A percentile compares a stretch with the other conserved stretches of the same genome.
phyloP scores from a whole-genome alignment of 2,329 filamentous ascomycete genomes.

The Dichotomopilus funicola region DNA sequence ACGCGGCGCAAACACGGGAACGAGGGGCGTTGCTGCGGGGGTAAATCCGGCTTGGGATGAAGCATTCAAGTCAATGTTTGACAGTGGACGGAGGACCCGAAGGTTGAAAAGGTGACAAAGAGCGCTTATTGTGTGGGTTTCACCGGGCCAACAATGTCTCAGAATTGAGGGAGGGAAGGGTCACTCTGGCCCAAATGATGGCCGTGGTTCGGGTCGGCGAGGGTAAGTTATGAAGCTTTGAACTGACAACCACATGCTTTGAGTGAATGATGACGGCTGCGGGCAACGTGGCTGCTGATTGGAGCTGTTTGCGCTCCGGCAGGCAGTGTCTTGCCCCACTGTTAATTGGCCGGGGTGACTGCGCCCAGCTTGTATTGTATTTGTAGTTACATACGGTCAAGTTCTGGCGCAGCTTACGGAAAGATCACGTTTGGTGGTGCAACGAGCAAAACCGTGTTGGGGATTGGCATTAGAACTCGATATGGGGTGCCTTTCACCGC shows the following conservation, averaged over 20 bases:
- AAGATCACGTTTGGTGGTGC: too few species aligned
- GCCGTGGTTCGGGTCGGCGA: conserved; percentile 5
- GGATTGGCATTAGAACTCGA: too few species aligned
- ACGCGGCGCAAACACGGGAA: not conserved
- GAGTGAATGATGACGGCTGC: conserved; percentile 17
- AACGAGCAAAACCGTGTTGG: too few species aligned
- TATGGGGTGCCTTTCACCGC: too few species aligned
- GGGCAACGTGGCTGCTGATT: conserved; percentile 12
- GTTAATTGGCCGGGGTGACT: too few species aligned
- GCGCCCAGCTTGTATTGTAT: too few species aligned
- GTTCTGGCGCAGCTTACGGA: too few species aligned
- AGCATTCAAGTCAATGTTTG: not conserved
- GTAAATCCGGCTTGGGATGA: not conserved
- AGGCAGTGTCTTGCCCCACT: not conserved
- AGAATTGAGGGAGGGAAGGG: conserved; percentile 1
- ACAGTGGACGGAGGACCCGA: not conserved
- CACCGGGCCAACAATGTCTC: conserved; percentile 7
- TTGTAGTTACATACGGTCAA: too few species aligned
- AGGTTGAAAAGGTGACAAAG: not conserved
- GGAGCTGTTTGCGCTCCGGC: conserved; percentile 1
- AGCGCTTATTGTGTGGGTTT: not conserved
- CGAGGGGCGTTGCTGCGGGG: not conserved
- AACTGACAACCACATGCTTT: conserved; percentile 1
- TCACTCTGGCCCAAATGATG: not conserved
- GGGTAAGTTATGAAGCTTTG: not conserved